Conservation (phyloP, 192 early-diverging fungal genomes). For the Spizellomyces sp. region DNA sequence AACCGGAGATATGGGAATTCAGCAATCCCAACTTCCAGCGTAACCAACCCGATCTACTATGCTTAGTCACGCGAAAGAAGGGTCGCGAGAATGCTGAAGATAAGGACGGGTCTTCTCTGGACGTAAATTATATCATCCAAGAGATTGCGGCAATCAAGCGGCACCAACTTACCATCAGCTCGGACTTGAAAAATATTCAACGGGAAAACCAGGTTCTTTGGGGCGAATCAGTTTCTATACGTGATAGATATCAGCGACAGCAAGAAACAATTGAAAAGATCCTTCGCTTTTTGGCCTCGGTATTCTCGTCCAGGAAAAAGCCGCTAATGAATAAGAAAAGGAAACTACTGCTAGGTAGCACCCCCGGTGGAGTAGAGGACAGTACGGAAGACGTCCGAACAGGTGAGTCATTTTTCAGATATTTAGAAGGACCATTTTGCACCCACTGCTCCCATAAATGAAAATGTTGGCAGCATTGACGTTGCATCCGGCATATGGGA, state of each 20-base stretch:
- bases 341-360: conserved; percentile 32
- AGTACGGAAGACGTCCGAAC: too few species aligned
- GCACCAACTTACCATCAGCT: conserved; percentile 86
- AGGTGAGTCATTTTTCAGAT: too few species aligned
- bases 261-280: conserved; percentile 95
- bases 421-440: too few species aligned
- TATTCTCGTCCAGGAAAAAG: conserved; percentile 62
- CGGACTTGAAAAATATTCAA: conserved; percentile 85
- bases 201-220: conserved; percentile 87
- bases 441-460: too few species aligned
- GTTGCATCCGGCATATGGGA: too few species aligned
- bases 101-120: conserved; percentile 33
- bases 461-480: too few species aligned
- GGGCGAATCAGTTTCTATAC: conserved; percentile 74
- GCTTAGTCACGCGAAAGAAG: conserved; percentile 86
- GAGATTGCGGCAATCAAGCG: conserved; percentile 89
- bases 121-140: conserved; percentile 47
- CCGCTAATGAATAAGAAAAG: conserved; percentile 37
- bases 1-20: conserved; percentile 91
- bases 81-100: conserved; percentile 22
- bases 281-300: conserved; percentile 83
- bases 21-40: conserved; percentile 87
- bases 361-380: neutral
- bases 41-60: conserved; percentile 86
- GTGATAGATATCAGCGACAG: conserved; percentile 81